Evolutionary conservation across 495 filamentous ascomycete genomes (phyloP), one percentile per base, ranked within the genome.

Genomic region (Annulohypoxylon stygium): DNA sequence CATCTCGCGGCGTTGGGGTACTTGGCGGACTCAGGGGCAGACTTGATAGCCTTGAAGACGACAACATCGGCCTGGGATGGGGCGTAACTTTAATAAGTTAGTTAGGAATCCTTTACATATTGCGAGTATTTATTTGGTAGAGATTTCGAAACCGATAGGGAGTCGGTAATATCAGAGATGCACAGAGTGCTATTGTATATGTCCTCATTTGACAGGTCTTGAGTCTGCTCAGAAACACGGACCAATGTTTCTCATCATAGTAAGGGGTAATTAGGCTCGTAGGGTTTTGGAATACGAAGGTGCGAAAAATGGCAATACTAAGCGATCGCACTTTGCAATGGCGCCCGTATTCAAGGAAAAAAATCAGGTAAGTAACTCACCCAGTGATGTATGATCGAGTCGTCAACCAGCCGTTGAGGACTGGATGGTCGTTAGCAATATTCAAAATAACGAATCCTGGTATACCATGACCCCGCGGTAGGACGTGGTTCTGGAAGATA

Each of bases 151-250:
- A 14, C 16, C 30, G 53, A 45, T 50, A 47, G 37, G 43, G 61
- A 70, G 69, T 54, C n/a, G 61, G 74, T 61, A 69, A 76, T 78
- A 86, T 97, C 93, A 97, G 93, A 93, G 88, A 81, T 92, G 92
- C 93, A 91, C 88, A 86, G 82, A 82, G 91, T 92, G 82, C 81
- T 86, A 87, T 89, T 87, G 88, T 83, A 77, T 81, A 85, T 89
- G 87, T 95, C 94, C 88, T 95, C 95, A 90, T 89, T 89, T 87
- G 86, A 88, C 92, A 92, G 91, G 92, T 97, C 94, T 97, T 97
- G 94, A 93, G 87, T 90, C 94, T 91, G 91, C 92, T 97, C 93
- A 90, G 94, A 88, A 97, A 97, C 94, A 97, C 94, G 94, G 95
- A 97, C 95, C 93, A 97, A 93, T 90, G 80, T 89, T 76, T 88